Evolutionary conservation across 257 asterid species (phyloP).

Genomic region (Primulina huaijiensis): DNA sequence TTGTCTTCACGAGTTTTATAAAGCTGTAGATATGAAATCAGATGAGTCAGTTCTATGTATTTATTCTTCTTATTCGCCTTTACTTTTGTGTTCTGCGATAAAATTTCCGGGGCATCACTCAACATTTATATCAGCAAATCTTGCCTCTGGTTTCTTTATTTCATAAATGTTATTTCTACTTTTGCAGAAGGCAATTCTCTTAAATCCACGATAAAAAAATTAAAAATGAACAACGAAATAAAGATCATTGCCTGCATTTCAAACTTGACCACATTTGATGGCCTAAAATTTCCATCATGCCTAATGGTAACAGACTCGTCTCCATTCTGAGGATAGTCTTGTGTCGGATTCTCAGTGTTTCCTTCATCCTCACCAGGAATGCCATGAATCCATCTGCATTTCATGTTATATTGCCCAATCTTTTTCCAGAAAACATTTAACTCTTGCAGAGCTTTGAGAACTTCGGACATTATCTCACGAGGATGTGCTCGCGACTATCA

Average conservation of each 20-base stretch:
- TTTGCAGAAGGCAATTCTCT: slow-evolving; percentile 10
- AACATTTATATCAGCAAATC: neutral
- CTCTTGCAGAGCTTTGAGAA: slow-evolving; percentile 81
- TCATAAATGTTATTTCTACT: neutral
- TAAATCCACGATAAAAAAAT: neutral
- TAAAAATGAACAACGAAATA: slow-evolving; percentile 10
- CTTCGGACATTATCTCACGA: slow-evolving; percentile 92
- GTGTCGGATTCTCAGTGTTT: slow-evolving; percentile 41
- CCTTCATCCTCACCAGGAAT: slow-evolving; percentile 42
- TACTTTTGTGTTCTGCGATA: neutral
- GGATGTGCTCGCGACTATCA: slow-evolving; percentile 86
- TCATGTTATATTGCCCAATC: slow-evolving; percentile 88
- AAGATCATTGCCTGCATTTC: slow-evolving; percentile 71
- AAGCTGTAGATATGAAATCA: slow-evolving; percentile 50
- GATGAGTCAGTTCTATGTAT: neutral
- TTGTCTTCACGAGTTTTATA: slow-evolving; percentile 88
- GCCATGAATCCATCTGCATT: slow-evolving; percentile 73
- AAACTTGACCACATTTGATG: slow-evolving; percentile 67
- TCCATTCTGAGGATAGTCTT: slow-evolving; percentile 43
- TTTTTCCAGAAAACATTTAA: slow-evolving; percentile 79
- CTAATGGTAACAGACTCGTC: slow-evolving; percentile 58
- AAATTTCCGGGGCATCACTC: neutral
- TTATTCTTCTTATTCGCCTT: neutral
- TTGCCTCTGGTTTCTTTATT: neutral
- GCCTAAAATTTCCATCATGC: slow-evolving; percentile 41